Evolutionary conservation across 2,329 filamentous ascomycete genomes (phyloP), one percentile per base, ranked within the genome.

Genomic region (Phaeoacremonium minimum): DNA sequence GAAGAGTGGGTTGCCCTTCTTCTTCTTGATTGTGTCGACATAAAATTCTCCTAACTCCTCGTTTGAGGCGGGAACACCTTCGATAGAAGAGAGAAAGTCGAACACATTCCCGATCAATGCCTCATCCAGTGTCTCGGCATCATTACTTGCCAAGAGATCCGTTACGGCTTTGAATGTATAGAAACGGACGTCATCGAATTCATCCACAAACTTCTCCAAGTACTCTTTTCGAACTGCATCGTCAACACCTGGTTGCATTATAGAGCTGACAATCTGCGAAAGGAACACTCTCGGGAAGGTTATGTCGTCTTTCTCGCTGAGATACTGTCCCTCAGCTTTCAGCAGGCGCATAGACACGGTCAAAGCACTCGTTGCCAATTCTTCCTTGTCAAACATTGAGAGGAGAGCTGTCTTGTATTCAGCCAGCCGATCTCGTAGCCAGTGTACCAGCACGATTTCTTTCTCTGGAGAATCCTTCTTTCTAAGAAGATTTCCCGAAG

Each of bases 111-210:
- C 66, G 38, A 81, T 76, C 4, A 73, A 45, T 1, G 55, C 53
- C n/a, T 61, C 54, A 7, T 52, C 46, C 15, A 45, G 44, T 5
- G 38, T 36, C 26, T 52, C 49, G 13, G 37, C 45, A 16, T 49
- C 42, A n/a, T 55, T 45, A 14, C 55, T 46, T 13, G 22, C 26
- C 4, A 51, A 30, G 15, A 47, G 46, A 32, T 52, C 51, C 15
- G 48, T 50, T 48, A 95, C 67, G 12, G 77, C 76, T 50, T 81
- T 73, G 54, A 95, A 86, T 1, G 88, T 87, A 58, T 85, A 88
- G 58, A 83, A 95, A 45, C 87, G 75, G 42, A 96, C 72, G 58
- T 97, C 93, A 51, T 93, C 85, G 55, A 83, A 89, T 57, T 83
- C 73, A 55, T 86, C 81, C 33, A 89, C 71, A 55, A 81, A 96